These are phyloP conservation scores for Xanthoconium stramineum DNA, from an alignment of 768 basidiomycete genomes.

Conservation along the genomic window DNA sequence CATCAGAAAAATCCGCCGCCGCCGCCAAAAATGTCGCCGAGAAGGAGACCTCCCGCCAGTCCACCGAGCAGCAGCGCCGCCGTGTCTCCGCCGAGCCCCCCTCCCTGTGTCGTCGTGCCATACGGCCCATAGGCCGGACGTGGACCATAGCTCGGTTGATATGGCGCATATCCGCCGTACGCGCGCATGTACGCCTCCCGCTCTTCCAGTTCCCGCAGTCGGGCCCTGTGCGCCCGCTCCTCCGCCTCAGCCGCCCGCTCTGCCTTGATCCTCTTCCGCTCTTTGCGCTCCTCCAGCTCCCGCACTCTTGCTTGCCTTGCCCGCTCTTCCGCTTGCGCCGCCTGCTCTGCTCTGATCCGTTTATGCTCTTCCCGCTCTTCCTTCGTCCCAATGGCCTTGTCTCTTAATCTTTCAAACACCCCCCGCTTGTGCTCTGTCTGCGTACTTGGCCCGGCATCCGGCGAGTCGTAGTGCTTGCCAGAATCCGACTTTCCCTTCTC, in stretches of 20 bases:
- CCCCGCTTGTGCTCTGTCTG: constrained; percentile 42
- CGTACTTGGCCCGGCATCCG: constrained; percentile 1
- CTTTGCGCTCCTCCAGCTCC: constrained; percentile 38
- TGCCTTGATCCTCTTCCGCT: constrained; percentile 32
- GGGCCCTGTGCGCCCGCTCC: constrained; percentile 14
- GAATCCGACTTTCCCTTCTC: constrained; percentile 3
- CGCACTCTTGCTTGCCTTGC: constrained; percentile 18
- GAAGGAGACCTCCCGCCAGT: constrained; percentile 47
- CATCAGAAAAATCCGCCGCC: constrained; percentile 33
- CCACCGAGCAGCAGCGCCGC: constrained; percentile 36
- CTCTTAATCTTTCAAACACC: constrained; percentile 59
- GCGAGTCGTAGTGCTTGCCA: not conserved
- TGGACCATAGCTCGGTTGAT: constrained; percentile 20
- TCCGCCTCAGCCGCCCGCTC: constrained; percentile 27
- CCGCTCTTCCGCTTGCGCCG: constrained; percentile 21
- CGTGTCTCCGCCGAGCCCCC: not conserved
- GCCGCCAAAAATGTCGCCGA: constrained; percentile 46
- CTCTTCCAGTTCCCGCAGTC: constrained; percentile 22
- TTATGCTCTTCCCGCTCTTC: constrained; percentile 52
- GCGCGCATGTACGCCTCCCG: constrained; percentile 36
- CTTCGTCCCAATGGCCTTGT: constrained; percentile 60
- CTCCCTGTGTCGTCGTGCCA: not conserved
- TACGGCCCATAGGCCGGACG: not conserved
- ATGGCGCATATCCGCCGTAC: constrained; percentile 31
- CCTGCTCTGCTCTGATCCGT: constrained; percentile 31